Base-by-base conservation (phyloP, 2,329 filamentous ascomycete species). In the Clonostachys rosea region DNA sequence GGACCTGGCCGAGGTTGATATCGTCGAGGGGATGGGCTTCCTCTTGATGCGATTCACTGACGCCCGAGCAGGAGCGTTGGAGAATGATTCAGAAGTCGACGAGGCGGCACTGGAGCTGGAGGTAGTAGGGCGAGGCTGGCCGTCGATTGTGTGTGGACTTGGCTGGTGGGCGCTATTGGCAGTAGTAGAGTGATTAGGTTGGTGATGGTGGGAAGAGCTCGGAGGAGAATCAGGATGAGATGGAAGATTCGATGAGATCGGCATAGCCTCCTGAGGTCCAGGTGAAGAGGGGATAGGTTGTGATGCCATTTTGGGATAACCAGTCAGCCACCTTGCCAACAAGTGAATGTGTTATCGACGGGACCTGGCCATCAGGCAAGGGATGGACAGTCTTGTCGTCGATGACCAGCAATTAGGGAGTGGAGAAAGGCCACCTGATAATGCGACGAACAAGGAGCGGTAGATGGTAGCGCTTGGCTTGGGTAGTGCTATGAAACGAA, bases 1-100 rank as follows among this genome's bases (percentile, higher is more conserved):
- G 45, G 71, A 75, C 53, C 78, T 59, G 49, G 74, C 69, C 37
- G 76, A 79, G 43, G 76, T 77, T 30, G 24, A 30, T 30, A 30
- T 30, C 34, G 75, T 74, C 8, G 70, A 67, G 40, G 81, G 82
- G 50, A 85, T 61, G 47, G 82, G 81, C 66, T 85, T 84, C 52
- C 82, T 74, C 59, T 75, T 76, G 64, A 84, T 77, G 52, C 67
- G 61, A 40, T 55, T 57, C 30, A 48, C 51, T 48, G 54, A 48
- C 49, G 54, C 51, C 46, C 54, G 52, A 47, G 48, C 40, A 39
- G 46, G 46, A 47, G 47, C 35, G 37, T 46, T 43, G 17, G 50
- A 35, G n/a, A 44, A 44, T 20, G 48, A 47, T 39, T 45, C 42
- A 44, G 47, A 34, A 37, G 46, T 16, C 34, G 45, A 18, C n/a